These are phyloP conservation scores for Talaromyces sp. DNA, from an alignment of 2,329 filamentous ascomycete species.

Conservation along the genomic window DNA sequence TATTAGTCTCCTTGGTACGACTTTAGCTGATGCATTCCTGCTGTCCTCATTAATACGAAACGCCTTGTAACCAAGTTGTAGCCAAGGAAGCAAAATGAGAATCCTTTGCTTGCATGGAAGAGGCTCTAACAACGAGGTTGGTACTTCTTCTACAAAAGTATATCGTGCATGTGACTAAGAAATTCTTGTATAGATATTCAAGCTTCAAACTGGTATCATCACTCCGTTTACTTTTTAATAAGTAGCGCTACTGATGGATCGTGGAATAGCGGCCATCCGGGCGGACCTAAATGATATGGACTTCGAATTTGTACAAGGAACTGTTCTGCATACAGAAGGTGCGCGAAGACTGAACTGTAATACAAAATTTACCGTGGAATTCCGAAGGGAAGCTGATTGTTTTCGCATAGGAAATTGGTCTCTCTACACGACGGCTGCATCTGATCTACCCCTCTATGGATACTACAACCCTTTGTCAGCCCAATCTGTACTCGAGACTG, in stretches of 20 bases:
- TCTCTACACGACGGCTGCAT: slow-evolving; percentile 15
- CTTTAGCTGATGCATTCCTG: not conserved
- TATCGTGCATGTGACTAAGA: not conserved
- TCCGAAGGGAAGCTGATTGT: not conserved
- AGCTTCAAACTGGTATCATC: slow-evolving; percentile 14
- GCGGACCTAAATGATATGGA: slow-evolving; percentile 17
- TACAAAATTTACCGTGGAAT: no score
- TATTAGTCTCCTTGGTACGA: not conserved
- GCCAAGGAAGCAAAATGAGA: slow-evolving; percentile 11
- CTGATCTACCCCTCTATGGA: slow-evolving; percentile 16
- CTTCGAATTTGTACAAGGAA: slow-evolving; percentile 19
- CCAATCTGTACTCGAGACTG: slow-evolving; percentile 11
- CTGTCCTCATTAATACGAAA: not conserved
- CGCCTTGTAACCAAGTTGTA: no score
- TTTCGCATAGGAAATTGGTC: slow-evolving; percentile 16
- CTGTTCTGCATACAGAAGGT: slow-evolving; percentile 19
- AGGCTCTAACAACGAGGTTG: slow-evolving; percentile 19
- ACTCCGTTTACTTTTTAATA: not conserved
- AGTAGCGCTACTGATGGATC: not conserved
- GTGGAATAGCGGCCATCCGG: slow-evolving; percentile 14
- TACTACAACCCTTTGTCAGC: slow-evolving; percentile 17
- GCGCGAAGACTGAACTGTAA: not conserved
- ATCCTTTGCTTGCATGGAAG: slow-evolving; percentile 18
- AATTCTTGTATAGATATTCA: slow-evolving; percentile 10
- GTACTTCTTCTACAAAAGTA: not conserved